These are phyloP conservation scores for Arthrinium puccinioides DNA, from an alignment of 2,329 filamentous ascomycete genomes.

Conservation along the genomic window DNA sequence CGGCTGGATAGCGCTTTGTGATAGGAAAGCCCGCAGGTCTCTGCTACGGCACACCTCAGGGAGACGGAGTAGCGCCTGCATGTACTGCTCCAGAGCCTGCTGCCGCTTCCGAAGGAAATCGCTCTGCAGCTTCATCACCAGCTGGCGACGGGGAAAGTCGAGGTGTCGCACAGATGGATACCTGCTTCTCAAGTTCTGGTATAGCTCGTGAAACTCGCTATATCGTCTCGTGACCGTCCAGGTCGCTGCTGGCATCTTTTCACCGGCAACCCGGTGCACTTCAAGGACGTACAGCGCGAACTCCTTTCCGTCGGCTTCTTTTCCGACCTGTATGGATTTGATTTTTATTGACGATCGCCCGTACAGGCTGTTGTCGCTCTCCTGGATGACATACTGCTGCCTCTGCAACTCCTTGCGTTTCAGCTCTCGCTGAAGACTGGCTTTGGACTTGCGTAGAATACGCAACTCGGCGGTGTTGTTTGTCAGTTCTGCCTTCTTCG, in stretches of 20 bases:
- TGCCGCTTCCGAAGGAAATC: constrained; percentile 91
- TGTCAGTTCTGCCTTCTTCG: constrained; percentile 89
- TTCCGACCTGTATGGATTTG: constrained; percentile 85
- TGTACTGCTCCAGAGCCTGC: constrained; percentile 75
- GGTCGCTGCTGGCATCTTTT: constrained; percentile 92
- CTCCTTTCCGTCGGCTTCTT: constrained; percentile 86
- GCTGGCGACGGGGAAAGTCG: constrained; percentile 84
- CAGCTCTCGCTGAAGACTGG: constrained; percentile 87
- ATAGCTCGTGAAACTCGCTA: constrained; percentile 92
- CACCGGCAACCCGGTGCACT: constrained; percentile 80
- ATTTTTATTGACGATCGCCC: constrained; percentile 85
- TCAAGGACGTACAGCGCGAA: constrained; percentile 92
- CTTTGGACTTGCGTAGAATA: constrained; percentile 88
- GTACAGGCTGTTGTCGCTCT: constrained; percentile 95
- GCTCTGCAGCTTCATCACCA: constrained; percentile 94
- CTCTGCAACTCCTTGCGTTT: constrained; percentile 90
- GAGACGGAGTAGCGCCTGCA: constrained; percentile 72
- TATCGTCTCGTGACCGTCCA: constrained; percentile 93
- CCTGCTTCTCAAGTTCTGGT: constrained; percentile 76
- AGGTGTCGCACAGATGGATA: constrained; percentile 85
- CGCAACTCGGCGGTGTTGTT: constrained; percentile 93
- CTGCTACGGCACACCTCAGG: constrained; percentile 92
- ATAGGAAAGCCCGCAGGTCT: constrained; percentile 86
- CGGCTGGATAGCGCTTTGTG: constrained; percentile 70
- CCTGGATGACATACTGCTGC: constrained; percentile 94